These are phyloP conservation scores for Polyplosphaeria fusca DNA, from an alignment of 495 filamentous ascomycete genomes.

Conservation along the genomic window DNA sequence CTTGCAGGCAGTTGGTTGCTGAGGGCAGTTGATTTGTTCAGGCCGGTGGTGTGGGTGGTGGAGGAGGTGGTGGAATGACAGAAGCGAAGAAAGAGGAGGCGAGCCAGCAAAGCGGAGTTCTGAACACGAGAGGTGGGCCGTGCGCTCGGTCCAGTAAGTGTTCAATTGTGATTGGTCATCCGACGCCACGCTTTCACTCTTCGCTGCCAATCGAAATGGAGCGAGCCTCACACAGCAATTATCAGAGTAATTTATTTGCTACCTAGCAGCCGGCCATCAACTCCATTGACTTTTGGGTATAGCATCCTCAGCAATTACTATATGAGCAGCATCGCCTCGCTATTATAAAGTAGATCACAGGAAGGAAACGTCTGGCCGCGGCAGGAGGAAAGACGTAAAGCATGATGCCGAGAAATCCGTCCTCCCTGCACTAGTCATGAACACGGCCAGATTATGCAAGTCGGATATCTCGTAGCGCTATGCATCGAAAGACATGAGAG, in stretches of 20 bases:
- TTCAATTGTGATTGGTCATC: too few relatives aligned
- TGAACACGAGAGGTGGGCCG: too few relatives aligned
- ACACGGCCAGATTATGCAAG: constrained; percentile 34
- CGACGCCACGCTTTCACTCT: too few relatives aligned
- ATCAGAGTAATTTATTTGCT: constrained; percentile 9
- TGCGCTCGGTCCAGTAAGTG: too few relatives aligned
- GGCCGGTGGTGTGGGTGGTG: neutral
- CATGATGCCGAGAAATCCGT: constrained; percentile 35
- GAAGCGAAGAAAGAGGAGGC: too few relatives aligned
- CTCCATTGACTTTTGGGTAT: constrained; percentile 21
- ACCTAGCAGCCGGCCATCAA: constrained; percentile 1
- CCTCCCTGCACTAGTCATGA: constrained; percentile 39
- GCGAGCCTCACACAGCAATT: too few relatives aligned
- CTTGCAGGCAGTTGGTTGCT: neutral
- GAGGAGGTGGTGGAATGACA: neutral
- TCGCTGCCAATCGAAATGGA: too few relatives aligned
- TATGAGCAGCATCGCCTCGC: constrained; percentile 22
- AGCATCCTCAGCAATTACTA: constrained; percentile 28
- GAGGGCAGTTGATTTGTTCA: neutral
- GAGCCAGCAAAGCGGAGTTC: too few relatives aligned
- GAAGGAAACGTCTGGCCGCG: too few relatives aligned
- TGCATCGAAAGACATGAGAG: constrained; percentile 18
- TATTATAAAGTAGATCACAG: too few relatives aligned
- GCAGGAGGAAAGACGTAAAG: constrained; percentile 1
- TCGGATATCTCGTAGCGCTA: constrained; percentile 39